A percentile compares a stretch with the other conserved stretches of the same genome.
These are phyloP conservation scores for Lipomyces sp. DNA, from an alignment of 805 yeast genomes.

Conservation along the genomic window DNA sequence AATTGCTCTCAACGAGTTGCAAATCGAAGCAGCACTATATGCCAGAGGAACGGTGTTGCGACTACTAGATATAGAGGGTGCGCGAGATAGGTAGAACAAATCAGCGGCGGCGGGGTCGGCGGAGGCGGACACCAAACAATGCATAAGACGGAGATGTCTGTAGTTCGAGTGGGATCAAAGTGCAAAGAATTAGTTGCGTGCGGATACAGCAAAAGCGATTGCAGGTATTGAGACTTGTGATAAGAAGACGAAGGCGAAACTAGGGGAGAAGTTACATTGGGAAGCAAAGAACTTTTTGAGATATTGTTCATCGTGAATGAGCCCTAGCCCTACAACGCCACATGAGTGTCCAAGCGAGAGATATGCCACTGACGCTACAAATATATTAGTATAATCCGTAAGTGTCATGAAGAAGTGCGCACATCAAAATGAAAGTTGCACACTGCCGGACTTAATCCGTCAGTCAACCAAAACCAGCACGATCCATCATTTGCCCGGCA, in stretches of 20 bases:
- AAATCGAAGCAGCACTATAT: neutral
- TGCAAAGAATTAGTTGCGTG: neutral
- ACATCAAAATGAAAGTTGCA: no score
- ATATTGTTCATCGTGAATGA: no score
- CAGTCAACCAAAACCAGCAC: neutral
- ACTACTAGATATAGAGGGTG: constrained; percentile 23
- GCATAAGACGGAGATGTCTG: constrained; percentile 23
- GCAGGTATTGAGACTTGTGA: no score
- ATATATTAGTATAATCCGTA: no score
- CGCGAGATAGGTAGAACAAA: constrained; percentile 24
- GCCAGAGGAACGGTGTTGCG: constrained; percentile 4
- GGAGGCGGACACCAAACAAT: constrained; percentile 14
- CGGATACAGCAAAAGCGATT: neutral
- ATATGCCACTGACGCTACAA: no score
- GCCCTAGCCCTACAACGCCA: neutral
- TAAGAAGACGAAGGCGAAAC: neutral
- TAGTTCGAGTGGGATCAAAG: neutral
- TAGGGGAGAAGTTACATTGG: neutral
- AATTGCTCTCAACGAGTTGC: neutral
- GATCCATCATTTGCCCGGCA: neutral
- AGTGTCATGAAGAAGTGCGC: no score
- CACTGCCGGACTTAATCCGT: no score
- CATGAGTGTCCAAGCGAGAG: neutral
- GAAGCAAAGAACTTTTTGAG: neutral
- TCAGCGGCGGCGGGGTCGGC: constrained; percentile 7